A percentile compares a stretch with the other conserved stretches of the same genome.
Evolutionary conservation across 495 filamentous ascomycete species (phyloP).

Genomic region (Penicillium simplicissimum): DNA sequence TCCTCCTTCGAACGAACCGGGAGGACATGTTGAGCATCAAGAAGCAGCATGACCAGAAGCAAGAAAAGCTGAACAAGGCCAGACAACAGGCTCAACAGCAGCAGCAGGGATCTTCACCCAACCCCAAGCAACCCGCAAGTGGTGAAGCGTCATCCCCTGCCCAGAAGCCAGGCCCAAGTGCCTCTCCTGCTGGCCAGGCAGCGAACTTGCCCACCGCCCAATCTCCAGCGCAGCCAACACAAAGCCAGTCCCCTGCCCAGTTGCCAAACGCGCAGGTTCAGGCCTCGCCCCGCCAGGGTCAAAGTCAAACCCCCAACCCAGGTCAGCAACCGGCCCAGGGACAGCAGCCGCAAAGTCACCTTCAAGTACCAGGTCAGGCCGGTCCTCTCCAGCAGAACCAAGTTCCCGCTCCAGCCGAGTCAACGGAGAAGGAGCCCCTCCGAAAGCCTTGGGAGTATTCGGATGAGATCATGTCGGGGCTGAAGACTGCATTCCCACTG

Average conservation of each 20-base stretch:
- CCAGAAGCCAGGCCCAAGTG: conserved; percentile 41
- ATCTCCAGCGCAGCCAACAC: conserved; percentile 32
- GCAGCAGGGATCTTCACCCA: conserved; percentile 47
- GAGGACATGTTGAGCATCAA: conserved; percentile 94
- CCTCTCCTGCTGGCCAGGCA: conserved; percentile 34
- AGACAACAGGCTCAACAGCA: conserved; percentile 37
- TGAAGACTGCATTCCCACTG: conserved; percentile 95
- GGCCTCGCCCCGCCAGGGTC: conserved; percentile 24
- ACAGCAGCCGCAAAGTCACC: conserved; percentile 36
- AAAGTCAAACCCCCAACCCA: conserved; percentile 29
- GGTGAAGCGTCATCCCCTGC: conserved; percentile 43
- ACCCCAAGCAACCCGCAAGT: conserved; percentile 55
- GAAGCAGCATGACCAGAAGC: conserved; percentile 80
- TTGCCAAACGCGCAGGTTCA: conserved; percentile 27
- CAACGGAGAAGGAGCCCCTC: conserved; percentile 45
- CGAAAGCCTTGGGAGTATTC: conserved; percentile 94
- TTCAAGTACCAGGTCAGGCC: conserved; percentile 45
- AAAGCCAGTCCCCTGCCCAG: conserved; percentile 31
- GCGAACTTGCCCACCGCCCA: conserved; percentile 38
- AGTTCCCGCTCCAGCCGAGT: conserved; percentile 22
- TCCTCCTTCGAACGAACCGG: conserved; percentile 86
- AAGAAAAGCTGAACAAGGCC: conserved; percentile 56
- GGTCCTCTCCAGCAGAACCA: conserved; percentile 33
- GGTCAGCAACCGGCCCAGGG: conserved; percentile 36
- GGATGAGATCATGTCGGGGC: conserved; percentile 88